These are phyloP conservation scores for Wallacemonas sp. DNA, from an alignment of 208 protist species.

Conservation along the genomic window DNA sequence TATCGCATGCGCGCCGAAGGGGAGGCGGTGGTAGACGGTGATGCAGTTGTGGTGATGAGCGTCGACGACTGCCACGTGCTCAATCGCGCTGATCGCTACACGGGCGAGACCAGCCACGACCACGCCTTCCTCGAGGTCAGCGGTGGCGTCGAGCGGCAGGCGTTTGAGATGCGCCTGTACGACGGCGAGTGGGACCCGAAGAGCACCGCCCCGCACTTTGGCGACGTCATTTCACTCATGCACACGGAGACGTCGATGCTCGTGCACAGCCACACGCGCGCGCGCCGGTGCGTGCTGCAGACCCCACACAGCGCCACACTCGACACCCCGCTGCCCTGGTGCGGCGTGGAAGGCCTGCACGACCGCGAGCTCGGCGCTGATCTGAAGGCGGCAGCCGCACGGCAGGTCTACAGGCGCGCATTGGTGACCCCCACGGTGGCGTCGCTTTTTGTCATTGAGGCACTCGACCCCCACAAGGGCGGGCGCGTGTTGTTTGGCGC, in stretches of 20 bases:
- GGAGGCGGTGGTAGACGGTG: slow-evolving; percentile 49
- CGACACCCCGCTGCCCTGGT: background rate
- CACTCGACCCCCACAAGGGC: slow-evolving; percentile 31
- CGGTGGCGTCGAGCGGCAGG: slow-evolving; percentile 32
- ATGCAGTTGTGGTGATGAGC: slow-evolving; percentile 52
- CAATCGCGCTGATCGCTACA: slow-evolving; percentile 32
- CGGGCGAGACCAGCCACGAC: slow-evolving; percentile 27
- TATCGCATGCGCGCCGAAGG: slow-evolving; percentile 62
- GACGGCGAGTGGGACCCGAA: slow-evolving; percentile 22
- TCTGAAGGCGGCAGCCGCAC: background rate
- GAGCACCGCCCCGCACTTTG: slow-evolving; percentile 40
- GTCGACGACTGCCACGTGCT: slow-evolving; percentile 32
- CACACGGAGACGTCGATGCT: slow-evolving; percentile 61
- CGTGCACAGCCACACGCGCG: slow-evolving; percentile 23
- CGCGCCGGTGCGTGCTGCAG: slow-evolving; percentile 25
- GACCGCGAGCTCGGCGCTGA: background rate
- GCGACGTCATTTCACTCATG: slow-evolving; percentile 51
- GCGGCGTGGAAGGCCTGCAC: background rate
- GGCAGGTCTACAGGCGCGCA: background rate
- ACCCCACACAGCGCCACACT: slow-evolving; percentile 17
- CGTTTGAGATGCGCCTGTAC: slow-evolving; percentile 49
- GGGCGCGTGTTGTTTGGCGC: slow-evolving; percentile 33
- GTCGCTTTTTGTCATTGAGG: slow-evolving; percentile 52
- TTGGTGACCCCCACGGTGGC: background rate
- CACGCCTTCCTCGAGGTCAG: slow-evolving; percentile 37